A percentile compares a stretch with the other conserved stretches of the same genome.
These are phyloP conservation scores for Plasmodium knowlesi DNA, from an alignment of 169 alveolate genomes.

Conservation along the genomic window DNA sequence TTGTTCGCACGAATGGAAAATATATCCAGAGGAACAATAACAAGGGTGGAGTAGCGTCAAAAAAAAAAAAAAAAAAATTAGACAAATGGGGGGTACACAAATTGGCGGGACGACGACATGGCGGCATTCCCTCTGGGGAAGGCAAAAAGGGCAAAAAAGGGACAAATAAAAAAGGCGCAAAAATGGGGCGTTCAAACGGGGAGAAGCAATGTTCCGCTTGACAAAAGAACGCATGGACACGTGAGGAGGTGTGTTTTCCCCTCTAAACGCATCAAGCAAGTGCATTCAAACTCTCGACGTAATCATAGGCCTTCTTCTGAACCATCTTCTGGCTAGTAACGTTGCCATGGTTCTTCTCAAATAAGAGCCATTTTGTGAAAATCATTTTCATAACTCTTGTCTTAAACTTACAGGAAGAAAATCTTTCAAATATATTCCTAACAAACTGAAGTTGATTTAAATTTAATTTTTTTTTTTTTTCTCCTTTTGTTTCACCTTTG, in stretches of 20 bases:
- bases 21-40: not conserved
- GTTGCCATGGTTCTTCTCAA: conserved; percentile 86
- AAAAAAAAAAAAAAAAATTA: not conserved
- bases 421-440: conserved; percentile 67
- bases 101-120: not conserved
- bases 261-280: not conserved
- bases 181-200: not conserved
- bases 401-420: conserved; percentile 35
- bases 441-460: conserved; percentile 75
- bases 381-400: conserved; percentile 74
- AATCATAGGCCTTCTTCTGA: conserved; percentile 85
- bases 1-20: not conserved
- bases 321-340: conserved; percentile 82
- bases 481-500: conserved; percentile 14
- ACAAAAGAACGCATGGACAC: not conserved
- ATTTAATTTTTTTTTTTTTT: conserved; percentile 76
- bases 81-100: conserved; percentile 4
- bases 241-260: not conserved
- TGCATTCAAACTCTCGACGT: conserved; percentile 81
- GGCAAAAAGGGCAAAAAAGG: not conserved
- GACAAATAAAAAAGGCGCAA: not conserved
- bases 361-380: conserved; percentile 85
- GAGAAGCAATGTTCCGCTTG: not conserved
- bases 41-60: not conserved
- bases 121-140: not conserved